Percentiles rank a stretch among this genome's conserved stretches.
Evolutionary conservation across 331 rosid species (phyloP).

Genomic region (Rhamnella rubrinervis): DNA sequence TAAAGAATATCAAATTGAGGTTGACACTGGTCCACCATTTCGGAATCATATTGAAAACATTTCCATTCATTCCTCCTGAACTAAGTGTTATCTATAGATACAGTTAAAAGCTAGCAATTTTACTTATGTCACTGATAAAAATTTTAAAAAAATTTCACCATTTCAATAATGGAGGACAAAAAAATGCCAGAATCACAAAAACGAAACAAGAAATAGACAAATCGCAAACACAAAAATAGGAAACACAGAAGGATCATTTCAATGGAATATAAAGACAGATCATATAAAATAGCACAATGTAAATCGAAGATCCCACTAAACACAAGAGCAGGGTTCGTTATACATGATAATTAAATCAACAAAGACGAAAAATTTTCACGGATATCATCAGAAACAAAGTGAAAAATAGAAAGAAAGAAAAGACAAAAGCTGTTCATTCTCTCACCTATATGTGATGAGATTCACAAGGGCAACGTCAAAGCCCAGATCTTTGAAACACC

Average conservation of each 20-base stretch:
- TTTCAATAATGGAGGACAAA: neutral
- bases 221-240: slow-evolving; percentile 18
- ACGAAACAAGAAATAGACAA: slow-evolving; percentile 3
- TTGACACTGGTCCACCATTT: slow-evolving; percentile 12
- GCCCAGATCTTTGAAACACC: slow-evolving; percentile 60
- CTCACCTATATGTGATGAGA: slow-evolving; percentile 25
- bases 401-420: neutral
- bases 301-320: slow-evolving; percentile 15
- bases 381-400: neutral
- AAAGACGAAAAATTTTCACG: slow-evolving; percentile 6
- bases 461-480: slow-evolving; percentile 36
- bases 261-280: slow-evolving; percentile 10
- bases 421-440: neutral
- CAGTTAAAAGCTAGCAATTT: neutral
- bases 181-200: neutral
- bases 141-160: slow-evolving; percentile 5
- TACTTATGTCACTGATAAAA: neutral
- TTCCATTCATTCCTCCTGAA: neutral
- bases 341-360: slow-evolving; percentile 7
- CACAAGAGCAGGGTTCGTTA: slow-evolving; percentile 2
- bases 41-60: slow-evolving; percentile 12
- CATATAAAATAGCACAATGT: slow-evolving; percentile 11
- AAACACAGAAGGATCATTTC: slow-evolving; percentile 9
- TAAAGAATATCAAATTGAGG: slow-evolving; percentile 4
- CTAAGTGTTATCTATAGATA: neutral